Evolutionary conservation across 495 filamentous ascomycete genomes (phyloP).

Genomic region (Hypoxylon lenormandii): DNA sequence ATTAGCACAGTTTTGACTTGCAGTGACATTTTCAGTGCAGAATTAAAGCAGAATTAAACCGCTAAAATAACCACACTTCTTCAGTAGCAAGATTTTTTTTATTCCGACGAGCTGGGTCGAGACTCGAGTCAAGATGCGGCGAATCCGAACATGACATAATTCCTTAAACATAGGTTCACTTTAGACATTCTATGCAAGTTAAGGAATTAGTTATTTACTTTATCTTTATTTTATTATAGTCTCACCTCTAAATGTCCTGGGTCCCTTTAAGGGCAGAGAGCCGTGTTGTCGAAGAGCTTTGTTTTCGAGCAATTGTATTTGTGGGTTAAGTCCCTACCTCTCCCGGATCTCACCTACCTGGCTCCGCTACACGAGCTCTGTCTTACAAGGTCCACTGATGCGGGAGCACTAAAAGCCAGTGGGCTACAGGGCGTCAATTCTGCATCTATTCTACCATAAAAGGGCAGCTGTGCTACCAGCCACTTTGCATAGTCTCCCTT

Average conservation of each 20-base stretch:
- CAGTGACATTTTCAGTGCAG: constrained; percentile 1
- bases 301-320: constrained; percentile 11
- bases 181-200: no score
- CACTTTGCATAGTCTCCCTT: no score
- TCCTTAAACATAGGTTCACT: background rate
- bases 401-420: constrained; percentile 37
- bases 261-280: background rate
- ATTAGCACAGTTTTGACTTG: constrained; percentile 18
- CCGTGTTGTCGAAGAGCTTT: background rate
- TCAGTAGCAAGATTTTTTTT: constrained; percentile 15
- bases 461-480: background rate
- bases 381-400: constrained; percentile 35
- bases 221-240: background rate
- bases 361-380: background rate
- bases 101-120: constrained; percentile 29
- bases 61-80: constrained; percentile 8
- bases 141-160: constrained; percentile 44
- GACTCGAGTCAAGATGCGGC: constrained; percentile 36
- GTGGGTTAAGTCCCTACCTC: background rate
- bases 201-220: no score
- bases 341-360: background rate
- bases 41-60: no score
- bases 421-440: background rate
- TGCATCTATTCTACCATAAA: background rate
- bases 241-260: background rate